Evolutionary conservation across 2,329 filamentous ascomycete genomes (phyloP), one percentile per base, ranked within the genome.

Genomic region (Sarocladium brachiariae): DNA sequence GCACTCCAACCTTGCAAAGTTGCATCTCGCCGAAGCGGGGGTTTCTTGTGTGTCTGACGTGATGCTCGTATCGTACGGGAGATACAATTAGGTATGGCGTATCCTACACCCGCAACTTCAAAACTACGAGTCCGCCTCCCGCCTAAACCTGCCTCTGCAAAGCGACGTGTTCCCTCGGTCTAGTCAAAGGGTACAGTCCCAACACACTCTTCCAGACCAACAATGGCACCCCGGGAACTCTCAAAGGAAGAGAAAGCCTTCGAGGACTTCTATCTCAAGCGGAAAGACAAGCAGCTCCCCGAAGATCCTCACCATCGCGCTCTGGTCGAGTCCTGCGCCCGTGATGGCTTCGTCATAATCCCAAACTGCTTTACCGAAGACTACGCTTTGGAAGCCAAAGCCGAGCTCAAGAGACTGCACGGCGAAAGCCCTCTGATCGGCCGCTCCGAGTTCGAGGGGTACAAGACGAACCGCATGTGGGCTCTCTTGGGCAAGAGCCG

Each of bases 391-490:
- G 43, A 16, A 14, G 43, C 43, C n/a, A 47, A 33, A 19, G 43
- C 43, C 11, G 43, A 47, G 27, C 10, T 47, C 16, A 25, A 47
- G 14, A 10, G 27, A 19, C n/a, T 47, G 27, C 43, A 47, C 25
- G 43, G 43, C 16, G 11, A 30, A 16, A 18, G 27, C 8, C 43
- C 43, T 5, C 43, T 47, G 14, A 33, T 31, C n/a, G 43, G 43
- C 18, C 43, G 43, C 9, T 33, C 43, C 4, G n/a, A 16, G 25
- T 47, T 47, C 18, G 43, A 47, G 33, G 43, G 43, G 7, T 33
- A 33, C 43, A 47, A 47, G 27, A 47, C 43, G 43, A 47, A 47
- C 16, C n/a, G 43, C 4, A 19, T 47, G 25, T 47, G 43, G 43
- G 43, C 43, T 33, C 16, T 47, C 5, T n/a, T 47, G 13, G 43